Evolutionary conservation across 345 rosid genomes (phyloP), one percentile per base, ranked within the genome.

Genomic region (Eucalyptus pauciflora): DNA sequence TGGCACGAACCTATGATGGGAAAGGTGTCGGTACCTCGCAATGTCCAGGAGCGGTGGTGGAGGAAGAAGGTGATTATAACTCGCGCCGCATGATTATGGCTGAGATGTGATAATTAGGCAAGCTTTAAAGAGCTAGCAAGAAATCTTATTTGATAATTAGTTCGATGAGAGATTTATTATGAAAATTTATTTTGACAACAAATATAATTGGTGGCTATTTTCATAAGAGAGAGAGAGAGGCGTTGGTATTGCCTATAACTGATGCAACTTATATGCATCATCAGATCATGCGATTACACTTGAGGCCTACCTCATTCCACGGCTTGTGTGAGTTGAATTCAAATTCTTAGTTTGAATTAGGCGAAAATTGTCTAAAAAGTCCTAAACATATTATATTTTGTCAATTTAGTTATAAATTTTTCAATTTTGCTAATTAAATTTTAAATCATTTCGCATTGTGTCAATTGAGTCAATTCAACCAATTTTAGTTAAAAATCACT

Each of bases 401-500:
- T 0, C 22, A 51, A 7, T 51, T 51, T 51, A 51, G 2, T 51
- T 1, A 51, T 51, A 17, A 17, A 17, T 17, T 0, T 46, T 51
- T 52, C 1, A 17, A 52, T 52, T 52, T 52, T 52, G 22, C 9
- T 52, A 52, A 52, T 52, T 17, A 17, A 52, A 17, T 52, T 18
- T 18, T 17, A 52, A 52, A 18, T 52, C 10, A 7, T 52, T 52
- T 52, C 10, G 0, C 4, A 7, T 0, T 18, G 24, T 52, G 1
- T 18, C 0, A 52, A 52, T 52, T 52, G 2, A 52, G 4, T 18
- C 1, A 0, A 52, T 1, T 1, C 0, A 52, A 52, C 0, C 1
- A 52, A 52, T 52, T 18, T 51, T 52, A 52, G 4, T 52, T 52
- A 52, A 0, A 52, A 52, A 52, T 52, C 56, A 52, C 24, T 52